A percentile compares a stretch with the other conserved stretches of the same genome.
phyloP scores from a whole-genome alignment of 371 early-diverging fungal species.

The Lichtheimia ramosa region DNA sequence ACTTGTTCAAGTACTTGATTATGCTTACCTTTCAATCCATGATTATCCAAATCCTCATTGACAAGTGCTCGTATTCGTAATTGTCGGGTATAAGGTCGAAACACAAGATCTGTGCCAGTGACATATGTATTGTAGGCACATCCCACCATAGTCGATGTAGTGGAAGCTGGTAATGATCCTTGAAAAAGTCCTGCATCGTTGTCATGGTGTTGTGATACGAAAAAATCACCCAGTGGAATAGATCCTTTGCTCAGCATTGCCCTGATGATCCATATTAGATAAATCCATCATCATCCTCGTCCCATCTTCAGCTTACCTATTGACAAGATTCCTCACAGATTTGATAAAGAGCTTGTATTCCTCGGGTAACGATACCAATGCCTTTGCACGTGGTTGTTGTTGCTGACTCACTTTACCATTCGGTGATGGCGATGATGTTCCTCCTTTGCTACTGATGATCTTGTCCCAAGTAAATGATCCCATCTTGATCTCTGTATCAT shows the following conservation, averaged over 20 bases:
- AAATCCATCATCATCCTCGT: background rate
- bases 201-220: conserved; percentile 8
- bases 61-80: conserved; percentile 26
- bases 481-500: conserved; percentile 34
- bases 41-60: conserved; percentile 3
- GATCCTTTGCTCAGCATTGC: conserved; percentile 30
- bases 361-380: conserved; percentile 29
- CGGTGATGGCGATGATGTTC: background rate
- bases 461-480: conserved; percentile 51
- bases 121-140: conserved; percentile 43
- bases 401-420: background rate
- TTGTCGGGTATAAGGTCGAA: conserved; percentile 40
- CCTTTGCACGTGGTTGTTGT: conserved; percentile 2
- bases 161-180: too few relatives aligned
- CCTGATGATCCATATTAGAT: conserved; percentile 11
- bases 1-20: background rate
- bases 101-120: conserved; percentile 37
- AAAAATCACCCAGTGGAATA: conserved; percentile 45
- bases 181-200: too few relatives aligned
- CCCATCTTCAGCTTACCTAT: conserved; percentile 20
- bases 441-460: conserved; percentile 28
- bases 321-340: conserved; percentile 35
- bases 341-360: conserved; percentile 44
- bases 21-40: conserved; percentile 26
- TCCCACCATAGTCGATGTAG: conserved; percentile 4